Base-by-base conservation (phyloP, 495 filamentous ascomycete species). In the Aspergillus nidulans region DNA sequence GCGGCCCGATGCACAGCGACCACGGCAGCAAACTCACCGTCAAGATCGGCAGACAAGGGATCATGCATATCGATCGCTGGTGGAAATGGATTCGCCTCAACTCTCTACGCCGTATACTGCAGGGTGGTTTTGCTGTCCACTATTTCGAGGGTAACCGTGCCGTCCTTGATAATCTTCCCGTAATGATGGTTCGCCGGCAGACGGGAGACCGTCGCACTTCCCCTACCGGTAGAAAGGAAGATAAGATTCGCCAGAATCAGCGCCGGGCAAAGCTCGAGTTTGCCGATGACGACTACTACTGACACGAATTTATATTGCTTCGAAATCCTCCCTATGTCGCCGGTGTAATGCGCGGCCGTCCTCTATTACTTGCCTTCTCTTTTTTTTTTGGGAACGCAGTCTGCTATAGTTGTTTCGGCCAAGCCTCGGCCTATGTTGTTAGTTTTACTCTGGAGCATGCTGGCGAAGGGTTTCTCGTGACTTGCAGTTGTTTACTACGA, bases 31-130 rank as follows among this genome's bases (percentile, higher is more conserved):
- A 90, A 19, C 74, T 94, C 69, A 88, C 80, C 13, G 81, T 96
- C 32, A 83, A 85, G 54, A 83, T 96, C 30, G 83, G 89, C 53
- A 79, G 81, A 23, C 81, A 82, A 54, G 84, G 86, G 6, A 76
- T 84, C 36, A 83, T 96, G 77, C 79, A 80, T 54, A 91, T 97
- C 51, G 89, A 97, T 62, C 84, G 81, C 36, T 97, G 92, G 92
- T 94, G 89, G 80, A 92, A 96, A 60, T 79, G 92, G 58, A 78
- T 88, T 59, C 80, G 91, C 21, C 69, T 95, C 44, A 83, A 90
- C 54, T 81, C 84, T 39, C 75, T 97, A 30, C 85, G 87, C 64
- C 76, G 85, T n/a, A 67, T 92, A 9, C 71, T 97, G 38, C 86
- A 88, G 55, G 85, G 88, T 13, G 92, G 92, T 0, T 91, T 97